A percentile compares a stretch with the other conserved stretches of the same genome.
phyloP scores from a whole-genome alignment of 2,329 filamentous ascomycete genomes.

The Colletotrichum chrysophilum region DNA sequence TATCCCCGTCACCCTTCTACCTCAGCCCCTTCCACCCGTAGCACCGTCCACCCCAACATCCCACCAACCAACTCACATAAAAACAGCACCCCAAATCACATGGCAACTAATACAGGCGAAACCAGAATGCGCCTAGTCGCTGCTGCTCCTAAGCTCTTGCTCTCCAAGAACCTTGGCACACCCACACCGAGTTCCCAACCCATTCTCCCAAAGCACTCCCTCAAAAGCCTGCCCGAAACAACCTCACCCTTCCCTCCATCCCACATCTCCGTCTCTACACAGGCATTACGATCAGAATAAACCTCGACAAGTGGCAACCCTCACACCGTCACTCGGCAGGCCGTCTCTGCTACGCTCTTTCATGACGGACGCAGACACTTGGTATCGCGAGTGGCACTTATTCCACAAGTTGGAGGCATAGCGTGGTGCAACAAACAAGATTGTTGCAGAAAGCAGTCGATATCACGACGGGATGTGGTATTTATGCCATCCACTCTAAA shows the following conservation, averaged over 20 bases:
- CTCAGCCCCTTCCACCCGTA: no score
- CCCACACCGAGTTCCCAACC: background rate
- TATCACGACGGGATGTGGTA: background rate
- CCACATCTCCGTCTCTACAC: fast-evolving
- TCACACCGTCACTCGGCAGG: background rate
- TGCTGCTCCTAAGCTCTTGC: background rate
- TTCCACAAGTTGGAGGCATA: fast-evolving
- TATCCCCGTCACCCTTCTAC: no score
- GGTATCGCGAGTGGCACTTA: background rate
- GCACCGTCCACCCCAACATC: no score
- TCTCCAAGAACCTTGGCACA: background rate
- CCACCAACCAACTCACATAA: no score
- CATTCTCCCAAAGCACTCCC: background rate
- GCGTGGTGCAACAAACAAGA: fast-evolving
- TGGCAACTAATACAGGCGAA: no score
- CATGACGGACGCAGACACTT: background rate
- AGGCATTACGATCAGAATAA: background rate
- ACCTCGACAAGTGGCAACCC: background rate
- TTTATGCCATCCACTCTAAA: background rate
- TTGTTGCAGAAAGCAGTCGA: background rate
- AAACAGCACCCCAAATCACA: no score
- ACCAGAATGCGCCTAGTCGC: no score
- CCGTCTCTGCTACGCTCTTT: background rate
- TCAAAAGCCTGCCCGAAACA: fast-evolving
- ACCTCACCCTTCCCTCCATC: fast-evolving